Conservation (phyloP, 345 rosid genomes). For the Excoecaria cochinchinensis region DNA sequence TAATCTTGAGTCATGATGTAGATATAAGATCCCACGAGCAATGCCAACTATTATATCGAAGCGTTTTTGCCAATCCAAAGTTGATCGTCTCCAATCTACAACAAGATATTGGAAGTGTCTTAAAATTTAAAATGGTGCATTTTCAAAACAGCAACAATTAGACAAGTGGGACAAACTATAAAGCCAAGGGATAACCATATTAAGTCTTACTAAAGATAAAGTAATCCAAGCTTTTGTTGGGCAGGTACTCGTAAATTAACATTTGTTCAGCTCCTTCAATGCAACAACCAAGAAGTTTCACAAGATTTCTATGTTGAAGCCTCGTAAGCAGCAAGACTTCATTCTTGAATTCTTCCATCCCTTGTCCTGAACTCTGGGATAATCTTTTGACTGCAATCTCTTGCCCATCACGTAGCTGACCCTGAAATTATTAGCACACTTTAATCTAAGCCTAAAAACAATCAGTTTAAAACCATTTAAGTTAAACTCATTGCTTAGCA, state of each 20-base stretch:
- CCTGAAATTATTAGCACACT: slow-evolving; percentile 36
- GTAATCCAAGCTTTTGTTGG: slow-evolving; percentile 69
- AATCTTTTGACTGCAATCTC: slow-evolving; percentile 76
- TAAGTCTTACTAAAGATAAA: slow-evolving; percentile 61
- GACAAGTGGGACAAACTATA: background rate
- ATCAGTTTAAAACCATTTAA: background rate
- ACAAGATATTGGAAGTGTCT: background rate
- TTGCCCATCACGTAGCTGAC: slow-evolving; percentile 54
- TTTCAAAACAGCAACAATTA: background rate
- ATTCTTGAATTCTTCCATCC: slow-evolving; percentile 60
- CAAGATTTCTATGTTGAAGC: slow-evolving; percentile 75
- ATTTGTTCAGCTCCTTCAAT: slow-evolving; percentile 59
- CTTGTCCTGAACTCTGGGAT: slow-evolving; percentile 61
- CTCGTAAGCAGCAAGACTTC: slow-evolving; percentile 63
- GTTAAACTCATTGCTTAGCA: background rate
- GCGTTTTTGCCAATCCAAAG: slow-evolving; percentile 53
- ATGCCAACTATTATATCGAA: slow-evolving; percentile 53
- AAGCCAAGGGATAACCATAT: background rate
- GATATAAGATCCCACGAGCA: slow-evolving; percentile 69
- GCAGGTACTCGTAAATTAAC: slow-evolving; percentile 77
- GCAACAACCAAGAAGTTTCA: slow-evolving; percentile 63
- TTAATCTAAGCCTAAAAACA: background rate
- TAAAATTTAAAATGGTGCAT: background rate
- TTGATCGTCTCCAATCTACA: slow-evolving; percentile 39
- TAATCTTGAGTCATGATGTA: slow-evolving; percentile 71